phyloP scores from a whole-genome alignment of 2,329 filamentous ascomycete genomes.

The Gremmenia infestans region DNA sequence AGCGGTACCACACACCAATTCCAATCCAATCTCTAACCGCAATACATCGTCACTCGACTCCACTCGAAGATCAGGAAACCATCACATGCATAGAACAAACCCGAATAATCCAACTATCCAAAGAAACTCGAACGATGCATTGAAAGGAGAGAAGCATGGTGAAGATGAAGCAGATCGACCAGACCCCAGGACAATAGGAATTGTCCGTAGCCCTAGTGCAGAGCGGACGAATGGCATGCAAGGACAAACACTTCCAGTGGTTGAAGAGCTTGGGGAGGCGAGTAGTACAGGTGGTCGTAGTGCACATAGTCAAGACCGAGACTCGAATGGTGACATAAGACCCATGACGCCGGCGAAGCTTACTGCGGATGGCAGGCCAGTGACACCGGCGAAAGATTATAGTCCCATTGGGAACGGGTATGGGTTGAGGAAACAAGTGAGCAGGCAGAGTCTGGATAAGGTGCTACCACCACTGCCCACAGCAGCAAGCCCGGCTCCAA shows the following conservation, averaged over 20 bases:
- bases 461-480: slow-evolving; percentile 51
- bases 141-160: slow-evolving; percentile 31
- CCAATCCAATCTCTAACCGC: slow-evolving; percentile 18
- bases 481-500: slow-evolving; percentile 11
- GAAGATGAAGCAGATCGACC: slow-evolving; percentile 27
- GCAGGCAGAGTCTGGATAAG: slow-evolving; percentile 56
- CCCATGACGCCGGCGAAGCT: slow-evolving; percentile 42
- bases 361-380: slow-evolving; percentile 27
- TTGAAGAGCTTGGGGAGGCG: slow-evolving; percentile 83
- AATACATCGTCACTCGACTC: slow-evolving; percentile 22
- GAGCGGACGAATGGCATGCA: slow-evolving; percentile 49
- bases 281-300: slow-evolving; percentile 59
- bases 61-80: slow-evolving; percentile 18
- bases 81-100: slow-evolving; percentile 18
- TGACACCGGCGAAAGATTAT: slow-evolving; percentile 35
- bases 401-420: slow-evolving; percentile 12
- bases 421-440: slow-evolving; percentile 31
- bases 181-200: slow-evolving; percentile 44
- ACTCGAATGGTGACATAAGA: slow-evolving; percentile 33
- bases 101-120: slow-evolving; percentile 22
- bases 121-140: slow-evolving; percentile 26
- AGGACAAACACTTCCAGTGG: slow-evolving; percentile 69
- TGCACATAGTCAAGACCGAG: slow-evolving; percentile 38
- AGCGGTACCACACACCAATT: slow-evolving; percentile 23
- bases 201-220: slow-evolving; percentile 50